Conservation (phyloP, 129 eudicot species). For the Escallonia rubra region DNA sequence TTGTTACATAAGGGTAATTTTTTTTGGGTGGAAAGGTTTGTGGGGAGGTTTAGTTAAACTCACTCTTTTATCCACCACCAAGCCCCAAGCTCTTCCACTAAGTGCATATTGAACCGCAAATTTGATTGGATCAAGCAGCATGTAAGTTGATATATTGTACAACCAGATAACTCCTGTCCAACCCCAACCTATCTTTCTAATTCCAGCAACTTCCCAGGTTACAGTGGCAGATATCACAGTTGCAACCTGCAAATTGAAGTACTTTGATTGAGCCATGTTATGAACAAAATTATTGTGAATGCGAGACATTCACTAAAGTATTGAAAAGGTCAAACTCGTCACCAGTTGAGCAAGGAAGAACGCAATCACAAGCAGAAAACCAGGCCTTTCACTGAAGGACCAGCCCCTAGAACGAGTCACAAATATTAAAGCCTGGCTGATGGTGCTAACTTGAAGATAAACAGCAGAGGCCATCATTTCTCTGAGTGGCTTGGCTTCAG, state of each 20-base stretch:
- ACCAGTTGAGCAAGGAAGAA: conserved; percentile 50
- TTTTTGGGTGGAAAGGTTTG: too few relatives aligned
- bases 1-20: too few relatives aligned
- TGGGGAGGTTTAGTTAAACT: conserved; percentile 1
- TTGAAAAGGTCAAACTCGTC: conserved; percentile 4
- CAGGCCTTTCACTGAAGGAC: conserved; percentile 46
- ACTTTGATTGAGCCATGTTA: too few relatives aligned
- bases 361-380: conserved; percentile 34
- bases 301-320: too few relatives aligned
- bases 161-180: conserved; percentile 57
- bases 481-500: background rate
- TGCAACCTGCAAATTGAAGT: conserved; percentile 34
- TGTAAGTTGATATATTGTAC: conserved; percentile 37
- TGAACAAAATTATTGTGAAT: too few relatives aligned
- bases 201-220: conserved; percentile 36
- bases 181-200: conserved; percentile 45
- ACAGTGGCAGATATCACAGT: conserved; percentile 37
- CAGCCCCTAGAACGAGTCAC: conserved; percentile 51
- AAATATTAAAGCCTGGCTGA: conserved; percentile 50
- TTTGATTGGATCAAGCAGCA: conserved; percentile 53
- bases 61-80: conserved; percentile 45
- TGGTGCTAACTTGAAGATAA: conserved; percentile 59
- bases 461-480: conserved; percentile 36
- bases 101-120: conserved; percentile 43
- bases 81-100: conserved; percentile 61